A percentile compares a stretch with the other conserved stretches of the same genome.
phyloP scores from a whole-genome alignment of 768 basidiomycete species.

The Trametes sanguinea region DNA sequence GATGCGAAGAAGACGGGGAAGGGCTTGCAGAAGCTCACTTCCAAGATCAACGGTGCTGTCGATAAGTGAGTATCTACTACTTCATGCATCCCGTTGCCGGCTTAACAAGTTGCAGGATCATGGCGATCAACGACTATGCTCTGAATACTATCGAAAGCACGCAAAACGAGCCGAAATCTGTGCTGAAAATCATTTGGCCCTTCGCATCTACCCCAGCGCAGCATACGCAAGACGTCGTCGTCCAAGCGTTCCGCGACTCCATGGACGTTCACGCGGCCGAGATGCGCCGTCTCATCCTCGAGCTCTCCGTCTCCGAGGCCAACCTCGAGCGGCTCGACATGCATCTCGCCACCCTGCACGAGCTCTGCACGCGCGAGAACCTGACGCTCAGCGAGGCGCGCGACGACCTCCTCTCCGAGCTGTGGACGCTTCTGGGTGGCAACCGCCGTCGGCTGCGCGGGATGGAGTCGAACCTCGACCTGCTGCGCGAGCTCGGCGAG shows the following conservation, averaged over 20 bases:
- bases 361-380: constrained; percentile 62
- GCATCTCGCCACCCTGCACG: constrained; percentile 56
- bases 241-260: constrained; percentile 57
- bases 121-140: constrained; percentile 75
- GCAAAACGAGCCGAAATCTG: constrained; percentile 31
- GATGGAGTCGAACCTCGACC: constrained; percentile 49
- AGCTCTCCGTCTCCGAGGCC: constrained; percentile 58
- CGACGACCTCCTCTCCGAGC: constrained; percentile 57
- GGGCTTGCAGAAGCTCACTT: constrained; percentile 60
- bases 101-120: constrained; percentile 48
- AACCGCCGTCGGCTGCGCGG: constrained; percentile 53
- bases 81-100: not conserved
- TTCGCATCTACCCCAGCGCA: constrained; percentile 33
- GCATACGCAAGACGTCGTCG: constrained; percentile 46
- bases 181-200: constrained; percentile 33
- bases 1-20: constrained; percentile 64
- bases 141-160: constrained; percentile 53
- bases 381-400: constrained; percentile 44
- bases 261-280: constrained; percentile 59
- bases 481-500: constrained; percentile 55
- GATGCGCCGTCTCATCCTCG: constrained; percentile 61
- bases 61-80: constrained; percentile 53
- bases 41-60: constrained; percentile 72
- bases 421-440: constrained; percentile 73
- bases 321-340: constrained; percentile 67